Percentiles rank a stretch among this genome's conserved stretches.
These are phyloP conservation scores for Ceratocystis huliohia DNA, from an alignment of 2,329 filamentous ascomycete genomes.

Conservation along the genomic window DNA sequence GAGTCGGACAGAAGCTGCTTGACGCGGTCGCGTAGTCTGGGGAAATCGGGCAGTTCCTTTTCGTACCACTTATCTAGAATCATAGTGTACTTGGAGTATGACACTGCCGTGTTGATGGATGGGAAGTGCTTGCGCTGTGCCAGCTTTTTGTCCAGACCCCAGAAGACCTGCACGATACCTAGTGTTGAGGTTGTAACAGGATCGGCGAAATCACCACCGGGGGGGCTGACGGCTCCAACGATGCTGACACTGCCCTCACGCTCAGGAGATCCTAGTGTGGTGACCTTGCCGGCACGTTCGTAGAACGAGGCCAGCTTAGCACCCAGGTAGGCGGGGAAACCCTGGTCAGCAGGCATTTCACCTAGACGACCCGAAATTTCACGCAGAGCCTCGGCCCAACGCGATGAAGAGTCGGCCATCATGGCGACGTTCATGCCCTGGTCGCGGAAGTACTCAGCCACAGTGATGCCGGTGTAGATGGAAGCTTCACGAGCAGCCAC, in stretches of 20 bases:
- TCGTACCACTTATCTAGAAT: conserved; percentile 90
- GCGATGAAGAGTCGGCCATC: conserved; percentile 98
- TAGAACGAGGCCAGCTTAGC: conserved; percentile 98
- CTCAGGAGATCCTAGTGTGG: conserved; percentile 75
- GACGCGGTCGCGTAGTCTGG: conserved; percentile 80
- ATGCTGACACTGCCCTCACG: conserved; percentile 90
- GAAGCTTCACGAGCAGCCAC: conserved; percentile 96
- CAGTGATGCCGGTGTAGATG: conserved; percentile 92
- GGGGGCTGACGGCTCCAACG: conserved; percentile 91
- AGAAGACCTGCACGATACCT: conserved; percentile 97
- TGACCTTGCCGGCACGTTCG: conserved; percentile 85
- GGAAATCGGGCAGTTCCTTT: conserved; percentile 88
- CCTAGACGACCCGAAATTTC: conserved; percentile 96
- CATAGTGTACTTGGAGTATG: conserved; percentile 92
- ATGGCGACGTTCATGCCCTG: conserved; percentile 96
- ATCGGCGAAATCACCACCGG: conserved; percentile 98
- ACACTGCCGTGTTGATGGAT: conserved; percentile 86
- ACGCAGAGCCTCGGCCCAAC: conserved; percentile 97
- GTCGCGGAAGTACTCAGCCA: conserved; percentile 94
- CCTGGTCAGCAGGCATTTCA: conserved; percentile 99
- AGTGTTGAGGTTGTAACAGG: conserved; percentile 89
- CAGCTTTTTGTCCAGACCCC: conserved; percentile 99
- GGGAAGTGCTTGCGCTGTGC: conserved; percentile 99
- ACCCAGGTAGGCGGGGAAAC: conserved; percentile 94
- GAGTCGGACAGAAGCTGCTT: conserved; percentile 88